Percentiles rank a stretch among this genome's conserved stretches.
Conservation (phyloP, 2,329 filamentous ascomycete genomes). For the Capronia epimyces region DNA sequence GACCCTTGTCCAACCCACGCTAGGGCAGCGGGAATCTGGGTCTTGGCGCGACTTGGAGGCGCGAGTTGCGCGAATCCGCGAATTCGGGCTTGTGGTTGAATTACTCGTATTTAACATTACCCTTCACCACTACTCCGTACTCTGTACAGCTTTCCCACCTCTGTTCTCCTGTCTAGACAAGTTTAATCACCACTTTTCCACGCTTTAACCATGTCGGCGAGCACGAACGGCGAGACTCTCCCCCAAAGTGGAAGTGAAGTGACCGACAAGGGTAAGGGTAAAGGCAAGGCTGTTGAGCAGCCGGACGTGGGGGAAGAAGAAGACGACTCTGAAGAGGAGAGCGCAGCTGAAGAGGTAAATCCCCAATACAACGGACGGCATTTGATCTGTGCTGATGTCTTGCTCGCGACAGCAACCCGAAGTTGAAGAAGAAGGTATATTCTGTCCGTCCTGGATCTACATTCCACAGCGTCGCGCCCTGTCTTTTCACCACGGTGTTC, state of each 20-base stretch:
- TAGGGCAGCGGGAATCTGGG: too few species aligned
- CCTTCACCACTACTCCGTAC: neutral
- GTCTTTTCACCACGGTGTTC: neutral
- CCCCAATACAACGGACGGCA: too few species aligned
- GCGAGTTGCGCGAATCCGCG: neutral
- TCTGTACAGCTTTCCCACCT: too few species aligned
- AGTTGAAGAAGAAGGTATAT: slow-evolving; percentile 22
- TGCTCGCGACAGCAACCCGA: slow-evolving; percentile 15
- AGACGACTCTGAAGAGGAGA: slow-evolving; percentile 66
- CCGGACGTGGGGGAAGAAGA: slow-evolving; percentile 60
- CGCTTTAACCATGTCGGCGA: slow-evolving; percentile 25
- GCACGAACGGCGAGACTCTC: slow-evolving; percentile 26
- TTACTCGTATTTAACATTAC: neutral
- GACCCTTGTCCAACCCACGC: too few species aligned
- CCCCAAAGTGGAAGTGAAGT: slow-evolving; percentile 22
- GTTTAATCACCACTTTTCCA: neutral
- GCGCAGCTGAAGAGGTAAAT: slow-evolving; percentile 50
- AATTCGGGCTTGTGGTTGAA: neutral
- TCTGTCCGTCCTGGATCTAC: neutral
- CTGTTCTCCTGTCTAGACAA: too few species aligned
- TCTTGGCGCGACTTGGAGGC: neutral
- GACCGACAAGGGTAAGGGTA: slow-evolving; percentile 60
- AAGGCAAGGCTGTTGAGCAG: slow-evolving; percentile 68
- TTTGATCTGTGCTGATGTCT: slow-evolving; percentile 7
- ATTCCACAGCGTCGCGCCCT: neutral